Evolutionary conservation across 2,329 filamentous ascomycete genomes (phyloP).

Genomic region (Venturia asperata): DNA sequence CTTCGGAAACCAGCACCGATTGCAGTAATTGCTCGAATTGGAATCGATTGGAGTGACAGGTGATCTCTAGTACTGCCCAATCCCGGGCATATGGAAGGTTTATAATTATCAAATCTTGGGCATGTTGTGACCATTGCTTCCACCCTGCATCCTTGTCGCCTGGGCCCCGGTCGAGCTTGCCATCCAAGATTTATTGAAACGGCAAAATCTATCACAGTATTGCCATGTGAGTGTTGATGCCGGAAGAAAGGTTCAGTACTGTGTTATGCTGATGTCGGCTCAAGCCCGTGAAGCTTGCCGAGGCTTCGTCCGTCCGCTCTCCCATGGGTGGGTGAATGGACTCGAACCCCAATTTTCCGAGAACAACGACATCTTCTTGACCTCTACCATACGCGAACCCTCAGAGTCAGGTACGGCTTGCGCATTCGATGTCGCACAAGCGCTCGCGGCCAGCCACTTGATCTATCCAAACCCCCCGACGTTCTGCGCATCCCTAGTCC

Average conservation of each 20-base stretch:
- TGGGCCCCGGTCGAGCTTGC: background rate
- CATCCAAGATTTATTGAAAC: background rate
- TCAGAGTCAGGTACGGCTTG: slow-evolving; percentile 14
- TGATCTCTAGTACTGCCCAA: background rate
- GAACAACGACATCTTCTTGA: slow-evolving; percentile 12
- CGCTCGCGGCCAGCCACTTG: slow-evolving; percentile 3
- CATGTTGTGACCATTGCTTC: background rate
- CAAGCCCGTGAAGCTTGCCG: background rate
- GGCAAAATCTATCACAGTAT: background rate
- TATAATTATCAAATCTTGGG: background rate
- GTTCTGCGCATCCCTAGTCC: slow-evolving; percentile 27
- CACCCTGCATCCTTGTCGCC: slow-evolving; percentile 4
- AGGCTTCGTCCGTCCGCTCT: background rate
- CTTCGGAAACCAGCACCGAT: background rate
- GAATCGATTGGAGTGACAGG: background rate
- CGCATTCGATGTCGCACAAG: slow-evolving; percentile 6
- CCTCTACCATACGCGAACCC: slow-evolving; percentile 23
- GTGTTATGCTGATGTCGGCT: background rate
- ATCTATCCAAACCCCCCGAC: slow-evolving; percentile 27
- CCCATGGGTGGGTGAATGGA: background rate
- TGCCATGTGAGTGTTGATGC: background rate
- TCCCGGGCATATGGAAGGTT: background rate
- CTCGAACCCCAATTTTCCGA: background rate
- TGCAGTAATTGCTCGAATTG: background rate
- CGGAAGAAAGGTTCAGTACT: background rate